Conservation (phyloP, 2,329 filamentous ascomycete species). For the Cercospora sesami region DNA sequence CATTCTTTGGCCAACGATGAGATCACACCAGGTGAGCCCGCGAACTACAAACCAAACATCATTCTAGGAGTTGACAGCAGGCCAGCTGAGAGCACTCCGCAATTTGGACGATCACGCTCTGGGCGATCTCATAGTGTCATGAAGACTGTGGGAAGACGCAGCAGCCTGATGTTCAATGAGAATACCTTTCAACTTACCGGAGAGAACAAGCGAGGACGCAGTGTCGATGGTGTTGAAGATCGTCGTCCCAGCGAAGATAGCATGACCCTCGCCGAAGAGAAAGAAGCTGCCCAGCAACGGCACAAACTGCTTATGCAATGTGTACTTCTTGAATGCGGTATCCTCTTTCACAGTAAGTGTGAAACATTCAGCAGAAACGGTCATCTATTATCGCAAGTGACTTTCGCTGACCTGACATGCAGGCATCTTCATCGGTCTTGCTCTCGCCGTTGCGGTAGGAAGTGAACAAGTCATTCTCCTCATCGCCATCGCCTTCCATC, state of each 20-base stretch:
- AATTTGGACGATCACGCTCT: constrained; percentile 44
- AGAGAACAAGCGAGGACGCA: not conserved
- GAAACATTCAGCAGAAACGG: not conserved
- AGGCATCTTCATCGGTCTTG: constrained; percentile 68
- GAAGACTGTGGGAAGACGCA: constrained; percentile 2
- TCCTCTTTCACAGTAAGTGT: constrained; percentile 62
- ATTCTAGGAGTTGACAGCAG: not conserved
- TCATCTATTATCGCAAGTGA: not conserved
- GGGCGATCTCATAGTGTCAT: constrained; percentile 19
- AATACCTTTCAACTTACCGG: not conserved
- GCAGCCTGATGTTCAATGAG: constrained; percentile 1
- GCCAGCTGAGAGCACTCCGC: constrained; percentile 76
- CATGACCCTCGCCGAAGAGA: constrained; percentile 18
- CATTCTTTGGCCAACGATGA: constrained; percentile 8
- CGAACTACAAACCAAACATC: not conserved
- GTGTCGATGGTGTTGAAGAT: not conserved
- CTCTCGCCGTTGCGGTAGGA: constrained; percentile 64
- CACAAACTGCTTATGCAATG: constrained; percentile 68
- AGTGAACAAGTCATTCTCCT: constrained; percentile 63
- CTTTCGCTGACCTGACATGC: constrained; percentile 36
- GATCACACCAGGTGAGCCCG: constrained; percentile 16
- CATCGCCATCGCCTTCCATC: constrained; percentile 67
- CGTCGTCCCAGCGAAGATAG: constrained; percentile 18
- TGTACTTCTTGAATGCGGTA: constrained; percentile 69
- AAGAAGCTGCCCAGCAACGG: constrained; percentile 42